Conservation (phyloP, 441 rosid species). For the Hura crepitans region DNA sequence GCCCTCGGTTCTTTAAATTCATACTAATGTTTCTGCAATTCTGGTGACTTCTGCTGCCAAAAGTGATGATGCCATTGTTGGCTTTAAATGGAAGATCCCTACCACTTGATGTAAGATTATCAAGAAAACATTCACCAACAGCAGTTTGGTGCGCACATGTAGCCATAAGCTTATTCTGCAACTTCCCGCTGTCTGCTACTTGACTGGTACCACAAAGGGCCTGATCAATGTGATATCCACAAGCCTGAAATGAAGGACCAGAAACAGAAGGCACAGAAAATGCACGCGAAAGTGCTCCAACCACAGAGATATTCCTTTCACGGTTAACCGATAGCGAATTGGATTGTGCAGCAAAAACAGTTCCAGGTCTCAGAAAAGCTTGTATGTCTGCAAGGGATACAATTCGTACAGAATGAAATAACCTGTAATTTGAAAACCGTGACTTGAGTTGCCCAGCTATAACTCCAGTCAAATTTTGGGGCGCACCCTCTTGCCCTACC, state of each 20-base stretch:
- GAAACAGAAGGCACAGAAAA: slow-evolving; percentile 89
- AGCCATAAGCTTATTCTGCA: slow-evolving; percentile 43
- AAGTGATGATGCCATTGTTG: slow-evolving; percentile 30
- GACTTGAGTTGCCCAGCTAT: slow-evolving; percentile 52
- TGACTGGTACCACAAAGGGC: slow-evolving; percentile 39
- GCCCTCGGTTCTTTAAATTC: slow-evolving; percentile 52
- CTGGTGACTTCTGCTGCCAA: slow-evolving; percentile 29
- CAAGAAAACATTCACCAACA: slow-evolving; percentile 35
- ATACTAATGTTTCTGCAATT: slow-evolving; percentile 47
- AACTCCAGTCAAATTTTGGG: slow-evolving; percentile 40
- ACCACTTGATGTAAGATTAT: slow-evolving; percentile 37
- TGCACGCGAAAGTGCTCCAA: slow-evolving; percentile 69
- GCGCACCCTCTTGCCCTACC: slow-evolving; percentile 33
- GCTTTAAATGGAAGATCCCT: slow-evolving; percentile 21
- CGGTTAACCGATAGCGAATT: slow-evolving; percentile 49
- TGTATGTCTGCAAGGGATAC: slow-evolving; percentile 44
- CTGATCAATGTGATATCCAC: slow-evolving; percentile 76
- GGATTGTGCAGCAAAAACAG: slow-evolving; percentile 42
- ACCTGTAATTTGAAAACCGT: slow-evolving; percentile 44
- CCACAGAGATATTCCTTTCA: slow-evolving; percentile 65
- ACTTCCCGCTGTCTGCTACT: slow-evolving; percentile 28
- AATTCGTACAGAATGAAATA: slow-evolving; percentile 42
- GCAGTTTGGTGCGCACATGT: slow-evolving; percentile 39
- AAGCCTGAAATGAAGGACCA: slow-evolving; percentile 78
- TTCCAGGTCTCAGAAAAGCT: slow-evolving; percentile 44